Conservation (phyloP, 108 stramenopile genomes). For the Aureococcus anophagefferens region DNA sequence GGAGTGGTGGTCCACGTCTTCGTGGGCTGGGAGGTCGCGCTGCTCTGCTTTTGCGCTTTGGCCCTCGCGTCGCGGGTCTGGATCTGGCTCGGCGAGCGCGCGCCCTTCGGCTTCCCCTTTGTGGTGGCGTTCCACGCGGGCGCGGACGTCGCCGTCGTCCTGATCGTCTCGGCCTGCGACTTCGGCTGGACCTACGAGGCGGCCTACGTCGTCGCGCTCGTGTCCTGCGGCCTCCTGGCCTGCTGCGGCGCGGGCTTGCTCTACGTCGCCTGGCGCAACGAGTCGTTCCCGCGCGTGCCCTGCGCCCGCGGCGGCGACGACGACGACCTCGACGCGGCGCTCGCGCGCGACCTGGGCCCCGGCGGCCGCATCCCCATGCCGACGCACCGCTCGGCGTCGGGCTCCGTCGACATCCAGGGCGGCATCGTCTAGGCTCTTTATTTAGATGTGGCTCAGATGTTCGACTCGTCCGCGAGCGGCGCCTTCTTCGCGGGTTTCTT, state of each 20-base stretch:
- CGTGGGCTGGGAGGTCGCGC: background rate
- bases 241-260: background rate
- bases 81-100: background rate
- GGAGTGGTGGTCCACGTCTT: background rate
- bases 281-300: background rate
- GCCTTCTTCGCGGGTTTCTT: too few species aligned
- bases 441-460: too few species aligned
- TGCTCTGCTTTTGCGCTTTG: background rate
- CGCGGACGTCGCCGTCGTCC: background rate
- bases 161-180: background rate
- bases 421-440: too few species aligned
- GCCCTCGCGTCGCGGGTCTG: background rate
- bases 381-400: too few species aligned
- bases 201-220: background rate
- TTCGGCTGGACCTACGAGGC: background rate
- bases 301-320: too few species aligned
- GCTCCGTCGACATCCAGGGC: too few species aligned
- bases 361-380: too few species aligned
- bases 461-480: too few species aligned
- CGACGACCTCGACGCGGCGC: too few species aligned
- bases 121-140: background rate
- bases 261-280: background rate
- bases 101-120: background rate
- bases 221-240: background rate
- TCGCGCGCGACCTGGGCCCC: too few species aligned